phyloP scores from a whole-genome alignment of 2,329 filamentous ascomycete species.

The Pyricularia sp. region DNA sequence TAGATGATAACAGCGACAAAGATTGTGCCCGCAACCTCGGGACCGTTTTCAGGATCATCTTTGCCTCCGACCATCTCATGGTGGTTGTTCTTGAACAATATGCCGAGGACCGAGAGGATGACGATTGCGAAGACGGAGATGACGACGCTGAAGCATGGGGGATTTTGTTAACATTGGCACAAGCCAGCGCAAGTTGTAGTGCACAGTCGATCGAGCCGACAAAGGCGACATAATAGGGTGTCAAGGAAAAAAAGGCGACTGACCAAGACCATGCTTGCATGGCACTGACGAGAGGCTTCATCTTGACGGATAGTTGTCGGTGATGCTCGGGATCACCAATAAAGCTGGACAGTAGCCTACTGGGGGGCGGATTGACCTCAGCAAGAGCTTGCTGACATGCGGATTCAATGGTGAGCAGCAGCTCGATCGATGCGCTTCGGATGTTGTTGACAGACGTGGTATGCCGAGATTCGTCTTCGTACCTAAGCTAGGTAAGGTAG shows the following conservation, averaged over 20 bases:
- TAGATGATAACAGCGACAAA: constrained; percentile 88
- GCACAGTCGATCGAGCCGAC: background rate
- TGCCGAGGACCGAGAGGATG: constrained; percentile 53
- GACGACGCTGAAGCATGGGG: constrained; percentile 55
- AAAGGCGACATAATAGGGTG: background rate
- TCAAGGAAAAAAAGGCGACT: constrained; percentile 19
- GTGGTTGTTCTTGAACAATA: constrained; percentile 70
- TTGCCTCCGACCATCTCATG: constrained; percentile 74
- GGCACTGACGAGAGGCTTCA: constrained; percentile 92
- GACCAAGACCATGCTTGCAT: constrained; percentile 96
- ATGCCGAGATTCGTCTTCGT: background rate
- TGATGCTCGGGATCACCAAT: background rate
- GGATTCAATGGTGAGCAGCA: background rate
- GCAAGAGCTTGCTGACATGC: background rate
- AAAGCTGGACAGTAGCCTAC: background rate
- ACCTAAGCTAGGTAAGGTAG: background rate
- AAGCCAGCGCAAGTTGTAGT: background rate
- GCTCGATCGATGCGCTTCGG: background rate
- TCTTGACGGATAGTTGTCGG: constrained; percentile 32
- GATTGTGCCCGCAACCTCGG: constrained; percentile 72
- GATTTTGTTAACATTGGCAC: background rate
- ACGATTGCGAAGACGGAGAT: constrained; percentile 57
- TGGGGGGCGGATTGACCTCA: background rate
- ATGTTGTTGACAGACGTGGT: background rate
- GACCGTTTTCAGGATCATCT: constrained; percentile 62